Conservation (phyloP, 1,284 basidiomycete species). For the Boletus sp. region DNA sequence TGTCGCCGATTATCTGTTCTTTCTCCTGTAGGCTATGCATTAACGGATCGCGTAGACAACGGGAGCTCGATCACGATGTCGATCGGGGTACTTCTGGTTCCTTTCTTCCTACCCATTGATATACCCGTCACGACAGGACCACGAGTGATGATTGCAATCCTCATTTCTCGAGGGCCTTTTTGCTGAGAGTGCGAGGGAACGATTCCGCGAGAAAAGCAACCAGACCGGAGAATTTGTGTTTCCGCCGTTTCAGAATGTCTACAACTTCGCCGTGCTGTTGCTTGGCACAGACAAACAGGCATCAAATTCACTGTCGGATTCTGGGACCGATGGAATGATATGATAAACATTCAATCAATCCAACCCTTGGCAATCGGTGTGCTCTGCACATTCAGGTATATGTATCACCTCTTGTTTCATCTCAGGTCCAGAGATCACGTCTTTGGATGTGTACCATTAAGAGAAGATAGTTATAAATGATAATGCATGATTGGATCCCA, state of each 20-base stretch:
- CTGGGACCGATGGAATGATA: slow-evolving; percentile 63
- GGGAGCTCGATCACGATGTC: slow-evolving; percentile 52
- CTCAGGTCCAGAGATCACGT: slow-evolving; percentile 1
- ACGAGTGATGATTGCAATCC: slow-evolving; percentile 87
- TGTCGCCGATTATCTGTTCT: too few species aligned
- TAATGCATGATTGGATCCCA: slow-evolving; percentile 28
- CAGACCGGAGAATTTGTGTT: slow-evolving; percentile 60
- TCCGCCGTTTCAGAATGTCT: slow-evolving; percentile 76
- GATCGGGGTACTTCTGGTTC: slow-evolving; percentile 49
- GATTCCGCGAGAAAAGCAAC: neutral
- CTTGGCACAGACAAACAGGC: slow-evolving; percentile 57
- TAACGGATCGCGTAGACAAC: slow-evolving; percentile 59
- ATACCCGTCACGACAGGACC: slow-evolving; percentile 46
- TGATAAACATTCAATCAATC: too few species aligned
- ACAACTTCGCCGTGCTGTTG: slow-evolving; percentile 73
- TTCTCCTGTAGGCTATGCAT: too few species aligned
- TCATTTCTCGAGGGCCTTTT: slow-evolving; percentile 84
- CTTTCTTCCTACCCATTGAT: neutral
- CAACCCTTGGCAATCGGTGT: too few species aligned
- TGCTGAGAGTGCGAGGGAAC: slow-evolving; percentile 55
- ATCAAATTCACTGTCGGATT: slow-evolving; percentile 65
- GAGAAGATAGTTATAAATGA: slow-evolving; percentile 29
- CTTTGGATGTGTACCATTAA: slow-evolving; percentile 26
- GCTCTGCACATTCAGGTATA: too few species aligned
- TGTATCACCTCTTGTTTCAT: neutral